Evolutionary conservation across 2,329 filamentous ascomycete species (phyloP).

Genomic region (Fusarium albidum): DNA sequence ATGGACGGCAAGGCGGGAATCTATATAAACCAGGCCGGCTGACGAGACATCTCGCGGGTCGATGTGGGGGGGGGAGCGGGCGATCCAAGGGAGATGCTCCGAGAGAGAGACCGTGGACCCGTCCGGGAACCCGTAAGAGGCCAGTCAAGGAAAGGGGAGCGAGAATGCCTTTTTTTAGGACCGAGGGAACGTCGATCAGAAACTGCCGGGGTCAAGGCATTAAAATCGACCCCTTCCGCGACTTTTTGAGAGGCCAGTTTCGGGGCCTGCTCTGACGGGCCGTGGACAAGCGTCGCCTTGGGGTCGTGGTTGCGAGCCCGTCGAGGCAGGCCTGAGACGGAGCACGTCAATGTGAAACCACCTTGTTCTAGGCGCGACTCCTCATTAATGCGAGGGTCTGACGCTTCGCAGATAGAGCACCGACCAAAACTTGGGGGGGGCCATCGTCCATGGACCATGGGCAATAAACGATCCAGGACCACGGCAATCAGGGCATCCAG

Average conservation of each 20-base stretch:
- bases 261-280: constrained; percentile 10
- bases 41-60: constrained; percentile 33
- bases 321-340: constrained; percentile 37
- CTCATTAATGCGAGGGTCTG: constrained; percentile 31
- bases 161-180: constrained; percentile 32
- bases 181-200: constrained; percentile 31
- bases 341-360: constrained; percentile 37
- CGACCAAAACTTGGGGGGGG: not conserved
- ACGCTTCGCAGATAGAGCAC: not conserved
- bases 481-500: constrained; percentile 12
- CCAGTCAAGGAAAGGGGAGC: constrained; percentile 19
- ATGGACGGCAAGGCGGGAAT: constrained; percentile 33
- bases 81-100: constrained; percentile 36
- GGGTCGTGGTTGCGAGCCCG: constrained; percentile 32
- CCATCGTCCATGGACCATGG: constrained; percentile 7
- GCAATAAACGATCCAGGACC: not conserved
- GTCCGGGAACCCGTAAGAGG: constrained; percentile 18
- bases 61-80: constrained; percentile 38
- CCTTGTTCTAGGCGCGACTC: constrained; percentile 25
- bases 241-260: not conserved
- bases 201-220: constrained; percentile 19
- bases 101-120: constrained; percentile 37
- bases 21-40: constrained; percentile 38
- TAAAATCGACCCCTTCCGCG: constrained; percentile 2
- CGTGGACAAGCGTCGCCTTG: constrained; percentile 20